Evolutionary conservation across 306 rosid genomes (phyloP), one percentile per base, ranked within the genome.

Genomic region (Elaeagnus macrophylla): DNA sequence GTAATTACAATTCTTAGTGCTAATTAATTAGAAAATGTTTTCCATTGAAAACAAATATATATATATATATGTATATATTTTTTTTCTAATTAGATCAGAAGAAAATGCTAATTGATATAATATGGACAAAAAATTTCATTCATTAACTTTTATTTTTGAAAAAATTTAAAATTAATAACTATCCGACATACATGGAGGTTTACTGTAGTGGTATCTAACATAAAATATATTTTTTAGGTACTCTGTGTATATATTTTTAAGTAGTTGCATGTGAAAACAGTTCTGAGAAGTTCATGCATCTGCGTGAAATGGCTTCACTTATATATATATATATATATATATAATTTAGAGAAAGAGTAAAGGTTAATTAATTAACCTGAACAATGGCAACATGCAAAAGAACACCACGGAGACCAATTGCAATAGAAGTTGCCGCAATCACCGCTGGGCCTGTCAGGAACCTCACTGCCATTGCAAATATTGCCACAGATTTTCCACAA

Each of bases 381-480:
- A 89, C 89, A 17, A 89, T 85, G 38, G 95, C 86, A 50, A 85
- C 80, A 72, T 89, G 97, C 59, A 89, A 65, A 49, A 82, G 97
- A 68, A 72, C 75, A 51, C 97, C 97, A 10, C 95, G 93, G 39
- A 89, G 59, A 48, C 95, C 97, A 5, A 71, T 56, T 40, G 83
- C 93, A 7, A 89, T 80, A 12, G 97, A 78, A 49, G 84, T 72
- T 7, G 97, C 95, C 0, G 97, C 97, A 43, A 82, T 85, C 16
- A 89, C 97, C 48, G 95, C 95, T 3, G 97, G 97, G 37, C 95
- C 97, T 2, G 83, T 83, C 65, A 89, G 71, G 80, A 89, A 89
- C 69, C 97, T 74, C 38, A 89, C 97, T 19, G 95, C 95, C 95
- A 89, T 85, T 66, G 95, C 73, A 89, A 85, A 85, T 39, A 93